Evolutionary conservation across 1,139 yeast genomes (phyloP).

Genomic region (Yamadazyma diospyri): DNA sequence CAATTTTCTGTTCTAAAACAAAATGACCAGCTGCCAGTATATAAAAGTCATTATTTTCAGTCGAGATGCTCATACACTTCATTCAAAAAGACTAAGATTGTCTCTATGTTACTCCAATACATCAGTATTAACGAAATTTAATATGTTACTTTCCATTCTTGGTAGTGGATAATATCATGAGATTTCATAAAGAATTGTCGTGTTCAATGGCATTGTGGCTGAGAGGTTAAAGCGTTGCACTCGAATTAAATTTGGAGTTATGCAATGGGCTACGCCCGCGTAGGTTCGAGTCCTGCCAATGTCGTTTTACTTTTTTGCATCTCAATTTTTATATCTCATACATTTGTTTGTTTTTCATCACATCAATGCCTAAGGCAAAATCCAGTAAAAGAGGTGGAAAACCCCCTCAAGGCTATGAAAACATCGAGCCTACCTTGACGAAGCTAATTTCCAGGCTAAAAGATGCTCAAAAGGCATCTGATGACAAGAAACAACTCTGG

Average conservation of each 20-base stretch:
- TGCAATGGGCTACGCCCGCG: slow-evolving; percentile 85
- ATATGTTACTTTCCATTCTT: too few relatives aligned
- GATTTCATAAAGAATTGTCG: too few relatives aligned
- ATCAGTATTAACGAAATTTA: too few relatives aligned
- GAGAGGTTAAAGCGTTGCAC: slow-evolving; percentile 82
- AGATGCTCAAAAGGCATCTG: slow-evolving; percentile 44
- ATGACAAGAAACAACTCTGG: slow-evolving; percentile 61
- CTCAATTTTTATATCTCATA: slow-evolving; percentile 5
- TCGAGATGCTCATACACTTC: too few relatives aligned
- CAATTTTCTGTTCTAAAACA: too few relatives aligned
- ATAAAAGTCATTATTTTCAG: too few relatives aligned
- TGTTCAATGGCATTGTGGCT: slow-evolving; percentile 57
- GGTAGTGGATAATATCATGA: too few relatives aligned
- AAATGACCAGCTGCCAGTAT: too few relatives aligned
- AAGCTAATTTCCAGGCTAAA: slow-evolving; percentile 61
- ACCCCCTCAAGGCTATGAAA: slow-evolving; percentile 76
- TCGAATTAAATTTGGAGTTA: slow-evolving; percentile 49
- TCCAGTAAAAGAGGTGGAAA: slow-evolving; percentile 40
- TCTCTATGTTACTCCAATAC: too few relatives aligned
- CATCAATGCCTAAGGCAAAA: slow-evolving; percentile 44
- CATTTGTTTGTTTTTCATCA: slow-evolving; percentile 2
- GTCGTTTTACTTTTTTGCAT: slow-evolving; percentile 43
- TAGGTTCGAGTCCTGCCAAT: slow-evolving; percentile 90
- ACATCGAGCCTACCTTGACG: slow-evolving; percentile 65
- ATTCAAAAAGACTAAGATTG: too few relatives aligned